Conservation (phyloP, 345 rosid species). For the Heritiera fomes region DNA sequence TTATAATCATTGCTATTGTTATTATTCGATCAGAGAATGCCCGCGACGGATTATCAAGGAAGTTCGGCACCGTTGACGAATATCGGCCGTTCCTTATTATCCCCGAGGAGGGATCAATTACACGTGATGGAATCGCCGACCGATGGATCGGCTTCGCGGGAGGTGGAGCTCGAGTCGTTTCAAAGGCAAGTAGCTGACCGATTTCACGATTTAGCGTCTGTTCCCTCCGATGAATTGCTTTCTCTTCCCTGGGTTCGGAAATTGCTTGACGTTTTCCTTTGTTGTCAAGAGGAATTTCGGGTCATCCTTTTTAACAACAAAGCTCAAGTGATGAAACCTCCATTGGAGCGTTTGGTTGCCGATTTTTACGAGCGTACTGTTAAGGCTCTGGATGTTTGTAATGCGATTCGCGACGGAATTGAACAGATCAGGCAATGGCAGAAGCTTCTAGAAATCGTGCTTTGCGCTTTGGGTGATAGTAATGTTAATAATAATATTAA, state of each 20-base stretch:
- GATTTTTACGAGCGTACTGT: slow-evolving; percentile 69
- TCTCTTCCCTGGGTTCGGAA: slow-evolving; percentile 48
- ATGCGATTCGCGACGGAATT: slow-evolving; percentile 81
- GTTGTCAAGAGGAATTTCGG: slow-evolving; percentile 46
- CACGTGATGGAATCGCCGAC: slow-evolving; percentile 45
- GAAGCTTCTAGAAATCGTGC: slow-evolving; percentile 71
- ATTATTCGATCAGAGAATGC: slow-evolving; percentile 44
- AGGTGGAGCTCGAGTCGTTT: slow-evolving; percentile 58
- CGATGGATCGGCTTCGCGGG: slow-evolving; percentile 33
- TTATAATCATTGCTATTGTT: background rate
- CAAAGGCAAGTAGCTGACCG: slow-evolving; percentile 62
- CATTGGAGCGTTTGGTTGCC: slow-evolving; percentile 49
- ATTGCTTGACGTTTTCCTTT: slow-evolving; percentile 46
- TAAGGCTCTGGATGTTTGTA: slow-evolving; percentile 86
- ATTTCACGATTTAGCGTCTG: slow-evolving; percentile 49
- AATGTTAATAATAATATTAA: background rate
- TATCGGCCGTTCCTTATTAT: slow-evolving; percentile 41
- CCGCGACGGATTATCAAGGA: slow-evolving; percentile 63
- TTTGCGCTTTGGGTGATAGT: slow-evolving; percentile 53
- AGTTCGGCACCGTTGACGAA: slow-evolving; percentile 23
- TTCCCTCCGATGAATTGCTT: slow-evolving; percentile 39
- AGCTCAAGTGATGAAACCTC: slow-evolving; percentile 29
- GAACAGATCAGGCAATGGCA: slow-evolving; percentile 77
- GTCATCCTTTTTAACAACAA: slow-evolving; percentile 32
- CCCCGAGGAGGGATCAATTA: slow-evolving; percentile 47